phyloP scores from a whole-genome alignment of 139 green algal species.

The Eudorina sp. region DNA sequence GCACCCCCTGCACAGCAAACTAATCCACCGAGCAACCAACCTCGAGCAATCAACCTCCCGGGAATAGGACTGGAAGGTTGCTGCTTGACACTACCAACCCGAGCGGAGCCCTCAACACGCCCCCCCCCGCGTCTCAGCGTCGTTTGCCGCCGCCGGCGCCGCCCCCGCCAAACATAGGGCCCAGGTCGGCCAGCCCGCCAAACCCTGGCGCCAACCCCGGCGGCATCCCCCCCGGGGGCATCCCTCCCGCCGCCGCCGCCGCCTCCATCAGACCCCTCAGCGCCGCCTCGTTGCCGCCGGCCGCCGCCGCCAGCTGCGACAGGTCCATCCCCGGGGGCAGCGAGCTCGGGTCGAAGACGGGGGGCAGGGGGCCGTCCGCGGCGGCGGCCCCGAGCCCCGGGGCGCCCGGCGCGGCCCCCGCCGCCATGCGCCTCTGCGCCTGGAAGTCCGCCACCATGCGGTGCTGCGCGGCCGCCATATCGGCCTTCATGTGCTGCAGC shows the following conservation, averaged over 20 bases:
- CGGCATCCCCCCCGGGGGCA: background rate
- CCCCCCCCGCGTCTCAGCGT: too few relatives aligned
- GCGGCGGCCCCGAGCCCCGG: background rate
- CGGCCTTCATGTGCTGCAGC: conserved; percentile 54
- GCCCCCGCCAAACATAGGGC: conserved; percentile 13
- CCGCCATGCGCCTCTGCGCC: conserved; percentile 13
- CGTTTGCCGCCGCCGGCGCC: background rate
- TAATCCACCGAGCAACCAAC: too few relatives aligned
- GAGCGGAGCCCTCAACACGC: too few relatives aligned
- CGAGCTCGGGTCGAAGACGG: background rate
- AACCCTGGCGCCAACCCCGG: background rate
- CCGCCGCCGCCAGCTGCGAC: conserved; percentile 27
- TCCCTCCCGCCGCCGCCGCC: background rate
- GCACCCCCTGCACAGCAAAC: too few relatives aligned
- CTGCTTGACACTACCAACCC: too few relatives aligned
- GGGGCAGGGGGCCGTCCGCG: background rate
- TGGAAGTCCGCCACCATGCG: conserved; percentile 48
- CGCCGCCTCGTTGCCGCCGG: conserved; percentile 1
- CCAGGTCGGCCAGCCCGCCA: background rate
- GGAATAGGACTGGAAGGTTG: too few relatives aligned
- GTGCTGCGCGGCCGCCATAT: conserved; percentile 53
- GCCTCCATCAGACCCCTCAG: background rate
- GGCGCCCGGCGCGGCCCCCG: background rate
- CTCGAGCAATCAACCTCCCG: too few relatives aligned
- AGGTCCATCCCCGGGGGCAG: conserved; percentile 32